These are phyloP conservation scores for Umbellularia californica DNA, from an alignment of 164 flowering plant genomes.

Conservation along the genomic window DNA sequence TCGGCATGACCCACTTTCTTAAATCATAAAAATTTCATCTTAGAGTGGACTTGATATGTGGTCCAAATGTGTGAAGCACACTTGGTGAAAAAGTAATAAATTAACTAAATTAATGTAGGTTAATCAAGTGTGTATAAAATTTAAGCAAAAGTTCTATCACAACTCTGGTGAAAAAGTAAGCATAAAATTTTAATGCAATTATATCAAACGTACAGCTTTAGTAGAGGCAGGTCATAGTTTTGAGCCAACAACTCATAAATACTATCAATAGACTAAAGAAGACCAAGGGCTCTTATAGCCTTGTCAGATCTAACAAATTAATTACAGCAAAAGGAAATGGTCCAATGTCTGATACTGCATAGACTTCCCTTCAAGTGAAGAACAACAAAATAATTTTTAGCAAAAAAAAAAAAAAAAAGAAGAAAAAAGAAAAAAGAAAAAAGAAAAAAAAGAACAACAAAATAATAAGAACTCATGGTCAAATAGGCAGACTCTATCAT, in stretches of 20 bases:
- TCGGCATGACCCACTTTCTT: no score
- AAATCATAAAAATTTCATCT: no score
- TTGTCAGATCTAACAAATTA: conserved; percentile 81
- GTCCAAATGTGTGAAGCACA: no score
- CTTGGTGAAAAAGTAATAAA: no score
- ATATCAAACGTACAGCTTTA: no score
- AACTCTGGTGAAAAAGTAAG: background rate
- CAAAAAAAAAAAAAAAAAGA: no score
- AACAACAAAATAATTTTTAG: background rate
- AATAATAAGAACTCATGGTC: background rate
- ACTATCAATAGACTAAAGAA: background rate
- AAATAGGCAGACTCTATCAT: background rate
- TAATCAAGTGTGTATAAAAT: no score
- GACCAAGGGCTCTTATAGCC: conserved; percentile 49
- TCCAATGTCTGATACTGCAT: conserved; percentile 95
- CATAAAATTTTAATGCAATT: background rate
- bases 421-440: no score
- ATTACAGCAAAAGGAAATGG: conserved; percentile 95
- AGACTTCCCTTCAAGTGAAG: conserved; percentile 69
- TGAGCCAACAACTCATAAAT: background rate
- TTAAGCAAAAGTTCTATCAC: background rate
- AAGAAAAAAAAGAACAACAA: background rate
- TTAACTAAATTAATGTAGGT: no score
- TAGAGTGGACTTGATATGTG: no score
- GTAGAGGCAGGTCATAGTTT: background rate